A percentile compares a stretch with the other conserved stretches of the same genome.
Evolutionary conservation across 768 basidiomycete species (phyloP).

Genomic region (Coprinopsis sp.): DNA sequence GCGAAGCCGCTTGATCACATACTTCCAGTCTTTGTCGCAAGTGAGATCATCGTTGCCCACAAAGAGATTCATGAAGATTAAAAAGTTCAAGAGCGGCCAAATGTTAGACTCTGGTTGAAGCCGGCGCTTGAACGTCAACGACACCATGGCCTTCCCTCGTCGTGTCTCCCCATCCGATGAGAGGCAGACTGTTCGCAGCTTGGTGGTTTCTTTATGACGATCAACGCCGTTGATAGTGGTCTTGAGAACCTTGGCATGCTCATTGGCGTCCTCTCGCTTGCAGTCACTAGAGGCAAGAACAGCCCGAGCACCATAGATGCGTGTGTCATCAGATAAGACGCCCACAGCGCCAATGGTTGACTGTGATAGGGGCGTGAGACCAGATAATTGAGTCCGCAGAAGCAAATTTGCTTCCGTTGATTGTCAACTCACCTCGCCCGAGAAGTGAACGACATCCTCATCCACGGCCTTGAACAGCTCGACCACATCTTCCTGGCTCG

Average conservation of each 20-base stretch:
- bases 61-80: constrained; percentile 19
- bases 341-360: constrained; percentile 25
- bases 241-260: constrained; percentile 16
- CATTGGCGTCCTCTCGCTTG: constrained; percentile 21
- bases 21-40: constrained; percentile 27
- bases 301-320: constrained; percentile 21
- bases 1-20: constrained; percentile 23
- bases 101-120: constrained; percentile 16
- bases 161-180: constrained; percentile 24
- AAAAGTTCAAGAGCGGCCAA: constrained; percentile 13
- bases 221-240: constrained; percentile 13
- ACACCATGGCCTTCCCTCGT: constrained; percentile 17
- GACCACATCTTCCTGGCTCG: constrained; percentile 17
- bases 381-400: not conserved
- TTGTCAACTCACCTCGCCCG: constrained; percentile 18
- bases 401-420: constrained; percentile 1
- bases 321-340: constrained; percentile 19
- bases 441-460: constrained; percentile 17
- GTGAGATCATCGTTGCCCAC: constrained; percentile 29
- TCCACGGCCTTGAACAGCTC: constrained; percentile 19
- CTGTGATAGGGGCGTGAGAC: constrained; percentile 17
- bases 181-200: constrained; percentile 16
- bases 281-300: constrained; percentile 26
- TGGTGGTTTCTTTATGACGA: constrained; percentile 6
- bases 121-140: constrained; percentile 12